Percentiles rank a stretch among this genome's conserved stretches.
These are phyloP conservation scores for Fusarium pseudoanthophilum DNA, from an alignment of 2,329 filamentous ascomycete genomes.

Conservation along the genomic window DNA sequence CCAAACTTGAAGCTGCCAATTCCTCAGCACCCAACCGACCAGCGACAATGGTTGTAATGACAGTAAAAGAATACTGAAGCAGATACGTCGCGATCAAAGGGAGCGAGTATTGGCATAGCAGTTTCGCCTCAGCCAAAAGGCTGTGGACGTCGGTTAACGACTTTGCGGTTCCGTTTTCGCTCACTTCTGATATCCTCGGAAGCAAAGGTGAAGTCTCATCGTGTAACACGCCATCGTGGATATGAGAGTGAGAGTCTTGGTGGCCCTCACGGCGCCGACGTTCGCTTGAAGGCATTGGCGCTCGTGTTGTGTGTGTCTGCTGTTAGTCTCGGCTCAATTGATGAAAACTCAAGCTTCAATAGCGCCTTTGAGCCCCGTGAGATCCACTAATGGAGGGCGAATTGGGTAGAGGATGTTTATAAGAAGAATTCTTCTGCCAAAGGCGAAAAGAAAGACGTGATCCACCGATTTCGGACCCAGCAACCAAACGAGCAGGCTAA, in stretches of 20 bases:
- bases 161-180: constrained; percentile 2
- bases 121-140: constrained; percentile 28
- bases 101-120: constrained; percentile 48
- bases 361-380: background rate
- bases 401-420: constrained; percentile 6
- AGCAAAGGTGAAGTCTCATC: constrained; percentile 34
- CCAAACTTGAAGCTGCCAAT: constrained; percentile 63
- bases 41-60: constrained; percentile 63
- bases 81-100: constrained; percentile 64
- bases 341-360: background rate
- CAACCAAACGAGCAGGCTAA: background rate
- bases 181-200: constrained; percentile 16
- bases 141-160: constrained; percentile 12
- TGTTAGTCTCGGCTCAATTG: background rate
- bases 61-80: constrained; percentile 64
- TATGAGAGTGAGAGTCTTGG: background rate
- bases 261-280: constrained; percentile 12
- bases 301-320: background rate
- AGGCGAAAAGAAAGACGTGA: background rate
- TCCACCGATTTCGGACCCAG: constrained; percentile 27
- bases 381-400: constrained; percentile 19
- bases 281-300: constrained; percentile 21
- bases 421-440: constrained; percentile 24
- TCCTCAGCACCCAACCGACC: constrained; percentile 64
- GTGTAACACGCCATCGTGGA: constrained; percentile 20